Conservation (phyloP, 2,329 filamentous ascomycete genomes). For the Cryphonectria japonica region DNA sequence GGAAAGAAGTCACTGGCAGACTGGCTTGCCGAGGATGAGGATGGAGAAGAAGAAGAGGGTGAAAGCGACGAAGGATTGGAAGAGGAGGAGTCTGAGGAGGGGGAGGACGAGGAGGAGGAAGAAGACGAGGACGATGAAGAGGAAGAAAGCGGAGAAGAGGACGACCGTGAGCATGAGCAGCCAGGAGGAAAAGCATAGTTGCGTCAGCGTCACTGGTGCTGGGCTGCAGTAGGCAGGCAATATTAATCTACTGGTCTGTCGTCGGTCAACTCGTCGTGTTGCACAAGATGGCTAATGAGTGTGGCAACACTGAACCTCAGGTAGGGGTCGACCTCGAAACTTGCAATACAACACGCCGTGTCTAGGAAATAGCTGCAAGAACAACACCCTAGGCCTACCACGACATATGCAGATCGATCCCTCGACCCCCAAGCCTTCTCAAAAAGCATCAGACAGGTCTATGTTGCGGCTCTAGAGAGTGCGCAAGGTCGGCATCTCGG, state of each 20-base stretch:
- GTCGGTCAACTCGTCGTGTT: neutral
- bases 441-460: no score
- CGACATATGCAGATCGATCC: no score
- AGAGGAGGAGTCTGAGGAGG: slow-evolving; percentile 56
- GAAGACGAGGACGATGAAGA: slow-evolving; percentile 52
- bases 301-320: neutral
- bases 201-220: neutral
- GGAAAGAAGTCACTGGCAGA: slow-evolving; percentile 85
- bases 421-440: no score
- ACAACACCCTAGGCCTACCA: no score
- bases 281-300: neutral
- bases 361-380: neutral
- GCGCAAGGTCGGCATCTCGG: neutral
- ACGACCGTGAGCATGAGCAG: slow-evolving; percentile 10
- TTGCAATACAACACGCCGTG: neutral
- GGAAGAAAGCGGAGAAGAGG: slow-evolving; percentile 40
- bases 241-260: neutral
- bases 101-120: slow-evolving; percentile 51
- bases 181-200: slow-evolving; percentile 10
- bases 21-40: slow-evolving; percentile 80
- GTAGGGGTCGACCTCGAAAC: neutral
- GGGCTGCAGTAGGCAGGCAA: neutral
- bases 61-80: slow-evolving; percentile 57
- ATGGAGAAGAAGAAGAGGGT: slow-evolving; percentile 53
- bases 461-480: no score